A percentile compares a stretch with the other conserved stretches of the same genome.
Evolutionary conservation across 2,329 filamentous ascomycete species (phyloP).

Genomic region (Stachybotrys echinatus): DNA sequence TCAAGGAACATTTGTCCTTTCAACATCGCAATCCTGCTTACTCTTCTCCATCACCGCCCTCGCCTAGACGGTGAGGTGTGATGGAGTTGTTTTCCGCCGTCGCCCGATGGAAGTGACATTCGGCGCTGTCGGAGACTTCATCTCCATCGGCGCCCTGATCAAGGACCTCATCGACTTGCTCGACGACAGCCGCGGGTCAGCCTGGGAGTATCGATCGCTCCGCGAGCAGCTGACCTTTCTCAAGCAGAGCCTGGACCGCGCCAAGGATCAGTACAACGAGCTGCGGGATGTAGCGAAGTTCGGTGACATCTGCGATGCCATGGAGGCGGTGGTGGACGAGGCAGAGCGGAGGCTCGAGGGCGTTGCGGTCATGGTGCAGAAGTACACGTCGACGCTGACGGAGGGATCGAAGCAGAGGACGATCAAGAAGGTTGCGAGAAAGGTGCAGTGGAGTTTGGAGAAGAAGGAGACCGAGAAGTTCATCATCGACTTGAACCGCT

Average conservation of each 20-base stretch:
- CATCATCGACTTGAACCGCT: not conserved
- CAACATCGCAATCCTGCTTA: not conserved
- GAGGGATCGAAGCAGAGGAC: not conserved
- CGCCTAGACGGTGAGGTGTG: not conserved
- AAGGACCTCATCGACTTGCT: not conserved
- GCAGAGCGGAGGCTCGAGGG: not conserved
- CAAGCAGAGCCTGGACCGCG: not conserved
- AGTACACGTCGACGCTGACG: not conserved
- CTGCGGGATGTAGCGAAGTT: not conserved
- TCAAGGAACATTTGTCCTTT: not conserved
- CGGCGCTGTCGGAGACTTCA: not conserved
- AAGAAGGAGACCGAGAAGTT: not conserved
- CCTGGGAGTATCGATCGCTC: not conserved
- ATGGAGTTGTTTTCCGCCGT: not conserved
- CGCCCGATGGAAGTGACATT: not conserved
- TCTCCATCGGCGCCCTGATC: not conserved
- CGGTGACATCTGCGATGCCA: not conserved
- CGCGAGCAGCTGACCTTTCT: not conserved
- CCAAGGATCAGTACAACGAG: not conserved
- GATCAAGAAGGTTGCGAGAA: not conserved
- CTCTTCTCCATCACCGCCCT: not conserved
- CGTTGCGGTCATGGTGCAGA: not conserved
- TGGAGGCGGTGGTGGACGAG: not conserved
- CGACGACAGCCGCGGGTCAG: not conserved
- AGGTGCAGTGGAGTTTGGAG: not conserved